phyloP scores from a whole-genome alignment of 495 filamentous ascomycete species.

The Hypoxylon cercidicola region DNA sequence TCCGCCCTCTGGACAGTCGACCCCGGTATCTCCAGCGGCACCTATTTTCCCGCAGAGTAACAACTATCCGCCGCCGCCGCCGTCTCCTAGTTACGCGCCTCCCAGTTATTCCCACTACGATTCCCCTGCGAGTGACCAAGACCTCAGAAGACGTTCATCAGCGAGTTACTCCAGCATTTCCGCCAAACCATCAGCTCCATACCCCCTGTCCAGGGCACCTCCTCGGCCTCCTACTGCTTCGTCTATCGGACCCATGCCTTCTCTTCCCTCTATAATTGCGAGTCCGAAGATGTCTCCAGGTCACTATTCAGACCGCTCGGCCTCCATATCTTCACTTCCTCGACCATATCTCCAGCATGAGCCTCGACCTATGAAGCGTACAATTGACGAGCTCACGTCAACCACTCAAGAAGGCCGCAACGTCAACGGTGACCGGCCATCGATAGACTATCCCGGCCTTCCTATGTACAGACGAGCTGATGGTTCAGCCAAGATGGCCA shows the following conservation, averaged over 20 bases:
- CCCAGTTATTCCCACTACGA: conserved; percentile 43
- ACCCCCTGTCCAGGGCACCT: conserved; percentile 27
- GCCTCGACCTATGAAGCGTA: conserved; percentile 38
- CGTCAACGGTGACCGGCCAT: conserved; percentile 40
- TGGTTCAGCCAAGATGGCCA: conserved; percentile 32
- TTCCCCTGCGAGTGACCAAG: conserved; percentile 32
- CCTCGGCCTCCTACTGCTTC: conserved; percentile 29
- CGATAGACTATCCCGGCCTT: conserved; percentile 35
- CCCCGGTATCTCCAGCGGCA: conserved; percentile 44
- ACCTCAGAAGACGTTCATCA: conserved; percentile 39
- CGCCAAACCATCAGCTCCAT: conserved; percentile 33
- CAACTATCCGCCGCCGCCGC: conserved; percentile 38
- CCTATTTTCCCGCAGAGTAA: conserved; percentile 38
- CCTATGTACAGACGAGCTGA: conserved; percentile 42
- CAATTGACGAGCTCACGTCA: conserved; percentile 43
- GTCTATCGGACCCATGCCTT: conserved; percentile 36
- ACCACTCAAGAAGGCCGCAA: conserved; percentile 42
- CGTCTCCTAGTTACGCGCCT: conserved; percentile 37
- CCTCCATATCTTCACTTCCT: conserved; percentile 35
- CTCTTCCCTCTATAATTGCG: conserved; percentile 34
- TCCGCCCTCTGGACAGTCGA: conserved; percentile 40
- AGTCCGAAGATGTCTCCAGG: conserved; percentile 35
- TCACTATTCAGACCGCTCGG: conserved; percentile 35
- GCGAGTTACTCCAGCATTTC: conserved; percentile 42
- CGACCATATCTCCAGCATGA: conserved; percentile 42